Evolutionary conservation across 768 basidiomycete genomes (phyloP), one percentile per base, ranked within the genome.

Genomic region (Rhodotorula paludigena): DNA sequence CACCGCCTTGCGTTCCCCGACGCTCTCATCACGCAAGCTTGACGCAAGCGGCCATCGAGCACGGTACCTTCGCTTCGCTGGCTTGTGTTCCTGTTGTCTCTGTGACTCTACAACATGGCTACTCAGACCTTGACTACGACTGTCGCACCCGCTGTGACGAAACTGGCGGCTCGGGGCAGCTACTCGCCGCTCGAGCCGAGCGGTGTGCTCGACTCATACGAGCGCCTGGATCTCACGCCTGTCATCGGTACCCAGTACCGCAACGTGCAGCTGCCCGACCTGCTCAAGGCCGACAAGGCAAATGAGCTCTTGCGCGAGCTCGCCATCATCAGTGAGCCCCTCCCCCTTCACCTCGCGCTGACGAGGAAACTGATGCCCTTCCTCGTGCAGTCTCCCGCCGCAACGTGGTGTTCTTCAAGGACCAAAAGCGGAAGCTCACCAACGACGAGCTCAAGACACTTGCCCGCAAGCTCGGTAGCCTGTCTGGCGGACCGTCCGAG

Each of bases 231-330:
- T 35, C 71, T 76, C 32, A 85, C 85, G 8, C 80, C 84, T 8
- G 81, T 82, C 67, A 82, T 86, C 60, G 85, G 85, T 28, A 83
- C 84, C 12, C 79, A 81, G 45, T 85, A 42, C n/a, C 23, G 84
- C 77, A 77, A 77, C 38, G 77, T 82, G 15, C 84, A 85, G 75
- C 80, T 86, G 15, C 80, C 81, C 10, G 71, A 78, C 20, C 70
- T 85, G 15, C 80, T 86, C 38, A 68, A 76, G 2, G 81, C 81
- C 2, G 75, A 79, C 12, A 81, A 84, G 72, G 75, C 82, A 12
- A 84, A 85, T 68, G 81, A 81, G 66, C 77, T 84, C 54, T 76
- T 85, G 64, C 80, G 80, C 32, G 85, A 85, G 72, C 81, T 87
- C 10, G 84, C 85, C 0, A 80, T 80, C 4, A 80, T 85, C 51